Percentiles rank a stretch among this genome's conserved stretches.
Evolutionary conservation across 2,329 filamentous ascomycete genomes (phyloP).

Genomic region (Talaromyces sp.): DNA sequence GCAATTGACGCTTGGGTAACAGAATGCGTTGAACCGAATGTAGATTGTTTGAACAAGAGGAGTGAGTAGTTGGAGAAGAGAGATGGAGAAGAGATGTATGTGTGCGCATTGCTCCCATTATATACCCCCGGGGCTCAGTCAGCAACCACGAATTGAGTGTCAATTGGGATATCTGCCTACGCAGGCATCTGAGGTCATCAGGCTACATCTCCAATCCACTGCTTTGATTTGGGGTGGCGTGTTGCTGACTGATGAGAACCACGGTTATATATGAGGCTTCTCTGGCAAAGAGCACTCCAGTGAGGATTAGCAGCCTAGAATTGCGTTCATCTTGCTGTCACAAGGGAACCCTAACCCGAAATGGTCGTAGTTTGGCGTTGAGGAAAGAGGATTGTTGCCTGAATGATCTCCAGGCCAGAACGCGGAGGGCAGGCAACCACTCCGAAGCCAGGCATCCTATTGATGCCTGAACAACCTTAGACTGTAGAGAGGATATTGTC

Average conservation of each 20-base stretch:
- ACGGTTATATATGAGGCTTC: not conserved
- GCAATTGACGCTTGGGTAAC: not conserved
- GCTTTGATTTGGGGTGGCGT: not conserved
- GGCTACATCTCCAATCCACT: not conserved
- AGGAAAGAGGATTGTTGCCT: not conserved
- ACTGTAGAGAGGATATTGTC: not conserved
- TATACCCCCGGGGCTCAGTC: not conserved
- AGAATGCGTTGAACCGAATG: not conserved
- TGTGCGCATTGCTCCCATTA: not conserved
- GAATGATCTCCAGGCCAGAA: conserved; percentile 10
- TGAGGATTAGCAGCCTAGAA: not conserved
- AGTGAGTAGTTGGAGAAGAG: not conserved
- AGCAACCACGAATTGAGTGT: not conserved
- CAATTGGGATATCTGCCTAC: not conserved
- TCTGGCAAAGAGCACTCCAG: not conserved
- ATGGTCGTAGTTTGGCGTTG: not conserved
- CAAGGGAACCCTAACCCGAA: not conserved
- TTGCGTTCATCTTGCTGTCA: not conserved
- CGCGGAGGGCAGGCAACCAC: not conserved
- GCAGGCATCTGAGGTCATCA: not conserved
- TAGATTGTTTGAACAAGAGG: not conserved
- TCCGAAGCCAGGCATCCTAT: not conserved
- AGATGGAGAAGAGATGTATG: not conserved
- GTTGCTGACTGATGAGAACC: not conserved
- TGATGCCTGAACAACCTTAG: not conserved